Evolutionary conservation across 1,139 yeast genomes (phyloP).

Genomic region (Geotrichum candidum): DNA sequence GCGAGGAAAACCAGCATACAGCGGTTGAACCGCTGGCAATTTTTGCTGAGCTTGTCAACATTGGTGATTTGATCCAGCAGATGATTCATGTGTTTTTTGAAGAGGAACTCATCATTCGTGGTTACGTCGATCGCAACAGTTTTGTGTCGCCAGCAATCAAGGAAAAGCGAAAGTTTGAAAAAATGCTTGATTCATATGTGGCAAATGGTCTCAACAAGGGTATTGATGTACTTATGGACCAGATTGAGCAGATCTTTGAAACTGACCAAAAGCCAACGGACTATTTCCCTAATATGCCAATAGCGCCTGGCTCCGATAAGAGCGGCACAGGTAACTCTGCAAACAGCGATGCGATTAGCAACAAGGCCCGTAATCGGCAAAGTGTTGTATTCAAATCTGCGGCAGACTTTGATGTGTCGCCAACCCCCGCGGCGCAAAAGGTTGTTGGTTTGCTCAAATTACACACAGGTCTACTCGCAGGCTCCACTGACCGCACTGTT

Average conservation of each 20-base stretch:
- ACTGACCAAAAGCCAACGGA: conserved; percentile 51
- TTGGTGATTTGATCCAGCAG: conserved; percentile 88
- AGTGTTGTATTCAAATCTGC: conserved; percentile 8
- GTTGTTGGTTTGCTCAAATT: conserved; percentile 58
- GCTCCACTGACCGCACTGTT: conserved; percentile 81
- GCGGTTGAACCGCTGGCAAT: conserved; percentile 75
- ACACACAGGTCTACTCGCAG: conserved; percentile 72
- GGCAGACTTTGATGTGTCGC: conserved; percentile 43
- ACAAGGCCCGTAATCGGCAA: not conserved
- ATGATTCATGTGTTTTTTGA: conserved; percentile 89
- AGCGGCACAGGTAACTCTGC: not conserved
- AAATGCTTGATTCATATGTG: conserved; percentile 75
- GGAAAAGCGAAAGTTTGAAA: conserved; percentile 73
- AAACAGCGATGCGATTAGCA: not conserved
- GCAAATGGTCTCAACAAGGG: conserved; percentile 92
- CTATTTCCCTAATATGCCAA: conserved; percentile 25
- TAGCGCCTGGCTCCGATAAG: not conserved
- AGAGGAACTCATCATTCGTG: conserved; percentile 64
- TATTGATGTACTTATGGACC: conserved; percentile 77
- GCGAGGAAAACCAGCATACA: conserved; percentile 18
- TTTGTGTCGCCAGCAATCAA: conserved; percentile 76
- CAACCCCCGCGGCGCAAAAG: conserved; percentile 65
- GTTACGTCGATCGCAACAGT: conserved; percentile 65
- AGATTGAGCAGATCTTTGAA: conserved; percentile 52
- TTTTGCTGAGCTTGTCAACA: conserved; percentile 83